phyloP scores from a whole-genome alignment of 192 early-diverging fungal species.

The Phlyctochytrium planicorne region DNA sequence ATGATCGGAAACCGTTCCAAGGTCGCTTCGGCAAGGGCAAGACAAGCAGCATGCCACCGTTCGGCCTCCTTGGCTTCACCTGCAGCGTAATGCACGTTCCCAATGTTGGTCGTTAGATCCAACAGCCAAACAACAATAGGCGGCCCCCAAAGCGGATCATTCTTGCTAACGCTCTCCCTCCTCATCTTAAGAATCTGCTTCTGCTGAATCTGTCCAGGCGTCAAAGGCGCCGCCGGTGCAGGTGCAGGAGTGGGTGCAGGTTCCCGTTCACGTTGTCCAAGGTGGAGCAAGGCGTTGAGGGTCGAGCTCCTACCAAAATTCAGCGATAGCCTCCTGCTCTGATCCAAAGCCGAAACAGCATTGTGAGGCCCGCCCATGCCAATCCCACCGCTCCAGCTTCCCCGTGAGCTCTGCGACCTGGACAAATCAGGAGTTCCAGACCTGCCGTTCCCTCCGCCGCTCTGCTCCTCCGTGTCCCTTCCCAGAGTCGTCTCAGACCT shows the following conservation, averaged over 20 bases:
- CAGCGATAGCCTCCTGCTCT: too few species aligned
- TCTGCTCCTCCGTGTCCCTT: background rate
- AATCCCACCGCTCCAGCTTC: too few species aligned
- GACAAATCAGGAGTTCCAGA: background rate
- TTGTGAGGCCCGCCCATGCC: too few species aligned
- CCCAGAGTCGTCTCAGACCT: too few species aligned
- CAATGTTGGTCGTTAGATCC: conserved; percentile 4
- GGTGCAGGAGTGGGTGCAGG: background rate
- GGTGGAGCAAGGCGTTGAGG: too few species aligned
- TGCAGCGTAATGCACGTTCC: conserved; percentile 2
- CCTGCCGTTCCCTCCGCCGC: background rate
- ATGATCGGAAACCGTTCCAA: background rate
- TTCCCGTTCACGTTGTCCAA: background rate
- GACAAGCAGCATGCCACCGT: background rate
- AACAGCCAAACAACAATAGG: conserved; percentile 5
- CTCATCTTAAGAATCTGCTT: background rate
- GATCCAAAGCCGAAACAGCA: too few species aligned
- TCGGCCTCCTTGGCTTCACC: background rate
- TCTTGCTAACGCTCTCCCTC: background rate
- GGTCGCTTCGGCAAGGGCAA: background rate
- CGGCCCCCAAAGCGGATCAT: background rate
- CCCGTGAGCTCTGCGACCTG: too few species aligned
- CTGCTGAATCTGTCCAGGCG: background rate
- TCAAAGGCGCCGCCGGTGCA: background rate
- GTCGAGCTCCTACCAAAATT: too few species aligned